These are phyloP conservation scores for Escallonia herrerae DNA, from an alignment of 129 eudicot genomes.

Conservation along the genomic window DNA sequence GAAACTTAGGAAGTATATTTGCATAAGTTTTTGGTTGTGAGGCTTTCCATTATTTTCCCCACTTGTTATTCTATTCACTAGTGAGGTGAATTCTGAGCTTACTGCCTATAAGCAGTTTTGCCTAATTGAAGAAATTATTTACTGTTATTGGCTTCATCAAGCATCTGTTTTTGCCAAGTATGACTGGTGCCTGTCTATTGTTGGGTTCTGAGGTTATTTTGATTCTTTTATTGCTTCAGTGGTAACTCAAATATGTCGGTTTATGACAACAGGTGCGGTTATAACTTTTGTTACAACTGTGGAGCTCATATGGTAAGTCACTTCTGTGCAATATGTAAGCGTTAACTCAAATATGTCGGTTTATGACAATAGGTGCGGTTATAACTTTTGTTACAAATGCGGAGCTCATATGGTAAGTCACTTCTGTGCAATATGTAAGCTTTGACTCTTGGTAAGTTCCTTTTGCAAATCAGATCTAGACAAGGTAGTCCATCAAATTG, in stretches of 20 bases:
- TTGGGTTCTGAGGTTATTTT: neutral
- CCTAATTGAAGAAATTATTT: neutral
- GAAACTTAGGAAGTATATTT: no score
- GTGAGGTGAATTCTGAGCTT: no score
- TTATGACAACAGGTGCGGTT: constrained; percentile 22
- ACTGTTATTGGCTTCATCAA: neutral
- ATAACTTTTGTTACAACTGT: constrained; percentile 24
- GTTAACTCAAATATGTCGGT: no score
- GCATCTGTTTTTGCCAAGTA: neutral
- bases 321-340: neutral
- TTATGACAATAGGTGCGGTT: no score
- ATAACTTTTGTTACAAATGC: no score
- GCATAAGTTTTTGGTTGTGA: no score
- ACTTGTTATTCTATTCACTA: no score
- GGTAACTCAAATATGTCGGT: neutral
- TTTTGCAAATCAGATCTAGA: neutral
- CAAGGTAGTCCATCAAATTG: no score
- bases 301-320: constrained; percentile 4
- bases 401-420: no score
- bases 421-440: no score
- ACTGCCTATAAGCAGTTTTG: neutral
- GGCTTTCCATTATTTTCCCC: no score
- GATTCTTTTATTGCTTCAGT: neutral
- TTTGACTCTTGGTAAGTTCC: neutral
- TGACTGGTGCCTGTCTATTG: neutral